Base-by-base conservation (phyloP, 345 rosid species). In the Eucalyptus fibrosa region DNA sequence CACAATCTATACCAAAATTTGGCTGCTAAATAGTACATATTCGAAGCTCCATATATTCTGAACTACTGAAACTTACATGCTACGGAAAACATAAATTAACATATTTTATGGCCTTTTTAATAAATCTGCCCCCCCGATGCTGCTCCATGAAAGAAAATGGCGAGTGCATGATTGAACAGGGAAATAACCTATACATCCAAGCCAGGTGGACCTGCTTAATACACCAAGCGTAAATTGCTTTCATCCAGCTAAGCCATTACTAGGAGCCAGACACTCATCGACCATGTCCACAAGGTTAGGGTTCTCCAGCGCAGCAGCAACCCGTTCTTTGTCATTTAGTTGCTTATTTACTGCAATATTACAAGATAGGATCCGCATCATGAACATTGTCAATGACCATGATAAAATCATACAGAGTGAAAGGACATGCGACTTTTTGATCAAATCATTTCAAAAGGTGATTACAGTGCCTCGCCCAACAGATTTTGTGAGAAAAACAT, bases 221-320 rank as follows among this genome's bases (percentile, higher is more conserved):
- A 34, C 82, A 12, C 17, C 67, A 53, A 50, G 65, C 18, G 11
- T 62, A 86, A 77, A 40, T 77, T 9, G 16, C 47, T 37, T 77
- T 86, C 60, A 87, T 19, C 82, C 81, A 23, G 55, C 60, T 93
- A 94, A 96, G 85, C 90, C 95, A 91, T 88, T 93, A 17, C 98
- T 92, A 86, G 97, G 96, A 88, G 95, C 93, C 91, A 98, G 87
- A 89, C 99, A 97, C 90, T 96, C 99, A 69, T 97, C 98, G 21
- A 98, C 97, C 97, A 96, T 95, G 55, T 94, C 99, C 90, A 97
- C 95, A 28, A 98, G 95, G 93, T 94, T 94, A 51, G 99, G 99
- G 92, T 95, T 98, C 95, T 98, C 99, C 90, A 97, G 88, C 40
- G 99, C 99, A 80, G 99, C 98, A 11, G 99, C 97, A 6, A 97